These are phyloP conservation scores for Suhomyces bribrorum DNA, from an alignment of 1,139 yeast species.

Conservation along the genomic window DNA sequence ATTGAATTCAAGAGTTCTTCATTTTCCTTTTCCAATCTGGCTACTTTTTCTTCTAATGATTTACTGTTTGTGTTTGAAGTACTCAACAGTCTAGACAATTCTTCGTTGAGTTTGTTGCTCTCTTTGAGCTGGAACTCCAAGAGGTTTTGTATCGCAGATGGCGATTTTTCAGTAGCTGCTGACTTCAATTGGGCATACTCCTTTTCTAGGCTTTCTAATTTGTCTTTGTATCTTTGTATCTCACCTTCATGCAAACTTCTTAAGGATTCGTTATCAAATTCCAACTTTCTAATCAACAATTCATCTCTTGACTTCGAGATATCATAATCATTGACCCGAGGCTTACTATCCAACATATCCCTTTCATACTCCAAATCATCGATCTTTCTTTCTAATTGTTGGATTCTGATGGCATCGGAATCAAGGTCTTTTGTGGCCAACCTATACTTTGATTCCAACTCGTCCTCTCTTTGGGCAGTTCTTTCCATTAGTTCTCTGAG, in stretches of 20 bases:
- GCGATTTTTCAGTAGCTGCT: conserved; percentile 1
- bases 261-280: conserved; percentile 37
- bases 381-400: conserved; percentile 20
- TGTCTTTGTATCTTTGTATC: conserved; percentile 26
- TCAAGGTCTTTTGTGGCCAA: conserved; percentile 8
- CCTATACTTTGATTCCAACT: conserved; percentile 10
- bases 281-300: conserved; percentile 34
- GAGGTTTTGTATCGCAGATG: conserved; percentile 26
- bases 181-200: conserved; percentile 6
- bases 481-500: conserved; percentile 14
- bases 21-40: conserved; percentile 14
- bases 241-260: conserved; percentile 36
- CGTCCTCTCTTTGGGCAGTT: conserved; percentile 13
- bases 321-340: conserved; percentile 30
- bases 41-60: conserved; percentile 14
- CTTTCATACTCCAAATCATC: conserved; percentile 27
- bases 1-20: conserved; percentile 6
- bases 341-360: conserved; percentile 31
- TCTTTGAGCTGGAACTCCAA: conserved; percentile 40
- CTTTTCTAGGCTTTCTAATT: conserved; percentile 17
- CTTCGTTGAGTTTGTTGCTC: conserved; percentile 25
- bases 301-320: conserved; percentile 34
- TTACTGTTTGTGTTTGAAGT: conserved; percentile 17
- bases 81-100: conserved; percentile 24
- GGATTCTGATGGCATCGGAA: conserved; percentile 11